Conservation (phyloP, 495 filamentous ascomycete species). For the Neurospora cerealis region DNA sequence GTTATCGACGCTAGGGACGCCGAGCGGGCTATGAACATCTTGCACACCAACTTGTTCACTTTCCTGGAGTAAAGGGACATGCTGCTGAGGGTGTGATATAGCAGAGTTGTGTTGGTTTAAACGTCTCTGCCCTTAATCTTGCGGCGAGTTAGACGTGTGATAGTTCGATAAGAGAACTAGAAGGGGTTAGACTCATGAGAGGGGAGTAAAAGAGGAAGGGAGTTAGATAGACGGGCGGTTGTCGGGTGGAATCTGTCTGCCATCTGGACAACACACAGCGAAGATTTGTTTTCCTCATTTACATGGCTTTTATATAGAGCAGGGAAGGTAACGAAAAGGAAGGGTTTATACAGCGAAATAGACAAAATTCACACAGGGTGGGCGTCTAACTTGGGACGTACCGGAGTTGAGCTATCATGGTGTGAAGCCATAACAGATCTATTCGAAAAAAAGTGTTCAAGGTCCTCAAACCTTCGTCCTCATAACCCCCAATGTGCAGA, state of each 20-base stretch:
- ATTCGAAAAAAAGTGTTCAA: background rate
- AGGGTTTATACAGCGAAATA: background rate
- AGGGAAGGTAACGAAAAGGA: background rate
- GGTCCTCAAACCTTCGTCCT: background rate
- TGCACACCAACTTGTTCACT: slow-evolving; percentile 86
- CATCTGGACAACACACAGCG: background rate
- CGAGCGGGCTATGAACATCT: slow-evolving; percentile 82
- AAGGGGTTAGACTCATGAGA: background rate
- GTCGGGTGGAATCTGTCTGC: background rate
- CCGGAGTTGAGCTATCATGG: background rate
- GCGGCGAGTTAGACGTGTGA: background rate
- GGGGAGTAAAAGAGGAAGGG: background rate
- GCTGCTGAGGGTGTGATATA: background rate
- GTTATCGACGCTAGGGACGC: slow-evolving; percentile 89
- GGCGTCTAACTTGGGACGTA: background rate
- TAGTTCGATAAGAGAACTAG: background rate
- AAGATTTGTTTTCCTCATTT: background rate
- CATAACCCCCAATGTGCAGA: background rate
- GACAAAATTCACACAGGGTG: background rate
- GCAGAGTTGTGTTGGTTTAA: background rate
- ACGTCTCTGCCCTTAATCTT: background rate
- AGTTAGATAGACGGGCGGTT: background rate
- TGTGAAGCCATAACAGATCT: background rate
- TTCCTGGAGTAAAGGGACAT: slow-evolving; percentile 35
- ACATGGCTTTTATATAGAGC: background rate